Base-by-base conservation (phyloP, 148 eudicot species). In the Camellia granthamiana region DNA sequence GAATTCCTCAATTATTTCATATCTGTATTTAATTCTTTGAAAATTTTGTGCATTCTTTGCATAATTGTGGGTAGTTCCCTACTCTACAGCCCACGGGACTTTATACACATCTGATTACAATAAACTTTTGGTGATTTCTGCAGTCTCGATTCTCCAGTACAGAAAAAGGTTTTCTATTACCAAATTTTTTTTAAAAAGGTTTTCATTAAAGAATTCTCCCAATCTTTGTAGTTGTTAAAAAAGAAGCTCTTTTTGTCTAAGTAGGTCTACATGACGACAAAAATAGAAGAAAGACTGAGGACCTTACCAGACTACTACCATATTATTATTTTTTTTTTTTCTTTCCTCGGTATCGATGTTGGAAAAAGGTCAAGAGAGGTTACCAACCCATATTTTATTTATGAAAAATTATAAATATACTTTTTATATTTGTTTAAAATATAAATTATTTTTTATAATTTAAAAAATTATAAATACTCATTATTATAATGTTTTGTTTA, bases 241-340 rank as follows among this genome's bases (percentile, higher is more conserved):
- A 79, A 63, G 78, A 74, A 85, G 78, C 66, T 61, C 12, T 19
- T 67, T 78, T 85, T 78, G 52, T 47, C 64, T 1, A 30, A 65
- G 82, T 76, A 58, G 84, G 70, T 72, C 47, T 42, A 82, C 67
- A 62, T 56, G 70, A 78, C 84, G 89, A 88, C 90, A 88, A 86
- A 84, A 77, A 60, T 80, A 69, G 79, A 71, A 30, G 38, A 30
- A 30, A 61, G 76, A 78, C 77, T 82, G 56, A 73, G 69, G 19
- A 81, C 78, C 80, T 71, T 51, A 71, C 19, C 77, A 78, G 88
- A 58, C n/a, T 44, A 58, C n/a, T 44, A 71, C 59, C 56, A 58
- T 59, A 54, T 59, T 79, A n/a, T 71, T 41, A 19, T 44, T 16
- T 74, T 74, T 41, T 73, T 30, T 30, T 30, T 30, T 0, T 30